These are phyloP conservation scores for Emergomyces africanus DNA, from an alignment of 2,329 filamentous ascomycete genomes.

Conservation along the genomic window DNA sequence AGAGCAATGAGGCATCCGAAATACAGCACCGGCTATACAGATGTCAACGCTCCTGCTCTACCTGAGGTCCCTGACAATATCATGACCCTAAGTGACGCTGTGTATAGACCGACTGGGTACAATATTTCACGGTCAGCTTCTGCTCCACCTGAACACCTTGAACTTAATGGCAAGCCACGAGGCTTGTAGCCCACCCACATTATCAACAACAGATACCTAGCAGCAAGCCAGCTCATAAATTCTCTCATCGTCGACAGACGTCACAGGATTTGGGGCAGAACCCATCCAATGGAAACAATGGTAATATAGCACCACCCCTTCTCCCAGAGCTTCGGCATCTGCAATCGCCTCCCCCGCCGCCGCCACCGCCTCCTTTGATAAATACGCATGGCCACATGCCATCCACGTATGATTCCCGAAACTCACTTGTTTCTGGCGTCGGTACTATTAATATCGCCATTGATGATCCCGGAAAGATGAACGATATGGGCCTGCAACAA, in stretches of 20 bases:
- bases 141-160: constrained; percentile 19
- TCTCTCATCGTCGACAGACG: constrained; percentile 20
- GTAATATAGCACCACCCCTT: constrained; percentile 31
- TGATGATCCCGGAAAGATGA: constrained; percentile 16
- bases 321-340: constrained; percentile 52
- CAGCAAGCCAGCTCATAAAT: constrained; percentile 22
- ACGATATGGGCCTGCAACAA: constrained; percentile 19
- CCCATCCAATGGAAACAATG: constrained; percentile 2
- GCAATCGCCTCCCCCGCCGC: constrained; percentile 40
- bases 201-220: constrained; percentile 29
- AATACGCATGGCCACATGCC: constrained; percentile 4
- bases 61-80: constrained; percentile 42
- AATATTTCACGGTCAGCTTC: constrained; percentile 28
- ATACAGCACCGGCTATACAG: constrained; percentile 39
- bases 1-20: constrained; percentile 76
- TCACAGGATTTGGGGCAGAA: constrained; percentile 13
- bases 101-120: constrained; percentile 25
- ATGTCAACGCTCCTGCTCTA: constrained; percentile 40
- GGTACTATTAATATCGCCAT: constrained; percentile 30
- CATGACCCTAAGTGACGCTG: constrained; percentile 21
- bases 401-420: constrained; percentile 10
- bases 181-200: constrained; percentile 28
- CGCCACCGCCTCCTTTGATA: constrained; percentile 20
- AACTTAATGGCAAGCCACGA: constrained; percentile 19
- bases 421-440: constrained; percentile 23